Base-by-base conservation (phyloP, 1,284 basidiomycete species). In the Anthracocystis panici-leucophaei region DNA sequence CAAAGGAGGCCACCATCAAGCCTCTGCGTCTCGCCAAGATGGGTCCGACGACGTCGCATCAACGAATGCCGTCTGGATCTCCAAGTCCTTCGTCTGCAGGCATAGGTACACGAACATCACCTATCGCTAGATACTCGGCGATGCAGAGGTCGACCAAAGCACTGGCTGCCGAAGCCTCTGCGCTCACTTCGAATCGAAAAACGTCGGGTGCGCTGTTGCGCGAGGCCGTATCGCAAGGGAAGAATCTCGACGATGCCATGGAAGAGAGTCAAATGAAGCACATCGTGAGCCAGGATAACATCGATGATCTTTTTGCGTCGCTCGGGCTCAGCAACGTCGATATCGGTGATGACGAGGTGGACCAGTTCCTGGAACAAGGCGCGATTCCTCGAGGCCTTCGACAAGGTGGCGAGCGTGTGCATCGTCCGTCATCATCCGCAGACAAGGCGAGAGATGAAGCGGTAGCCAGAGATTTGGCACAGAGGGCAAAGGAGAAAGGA, bases 281-380 rank as follows among this genome's bases (percentile, higher is more conserved):
- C 21, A 60, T 81, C 16, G 77, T 80, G 27, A 61, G 72, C 35
- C 40, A 65, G 38, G 78, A 80, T 35, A 74, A 77, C 40, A 55
- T 77, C 38, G 82, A 84, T 41, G 81, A 83, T 25, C 71, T 85
- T 3, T 78, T 85, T 21, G 78, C 77, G 1, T 78, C 66, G 11
- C 61, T 85, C 5, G 83, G 83, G 2, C 67, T 85, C 3, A 66
- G 59, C 41, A 75, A 85, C 38, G 63, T 79, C 20, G 70, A 75
- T 40, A 65, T 85, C n/a, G 68, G 55, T 12, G 82, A 79, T 12
- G 78, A 74, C 40, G 79, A 83, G 52, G 80, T 79, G 20, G 82
- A 85, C 14, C 77, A 69, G 7, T 80, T 85, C 60, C 69, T 84
- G 5, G 48, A 58, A 12, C 64, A 74, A 27, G 82, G 81, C n/a